A percentile compares a stretch with the other conserved stretches of the same genome.
Conservation (phyloP, 2,329 filamentous ascomycete species). For the Fonsecaea nubica region DNA sequence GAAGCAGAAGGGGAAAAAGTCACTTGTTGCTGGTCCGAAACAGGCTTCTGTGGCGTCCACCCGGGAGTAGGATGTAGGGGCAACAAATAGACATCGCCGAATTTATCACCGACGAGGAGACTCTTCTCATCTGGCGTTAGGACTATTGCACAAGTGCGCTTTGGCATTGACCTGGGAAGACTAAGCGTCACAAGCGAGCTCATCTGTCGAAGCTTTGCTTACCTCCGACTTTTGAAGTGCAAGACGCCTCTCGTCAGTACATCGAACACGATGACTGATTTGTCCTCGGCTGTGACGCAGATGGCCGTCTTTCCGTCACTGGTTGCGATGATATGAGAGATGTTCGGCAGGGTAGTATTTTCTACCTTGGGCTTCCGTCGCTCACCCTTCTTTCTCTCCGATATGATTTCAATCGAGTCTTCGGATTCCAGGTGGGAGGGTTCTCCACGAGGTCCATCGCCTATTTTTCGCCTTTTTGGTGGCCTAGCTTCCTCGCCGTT, state of each 20-base stretch:
- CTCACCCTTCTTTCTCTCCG: conserved; percentile 40
- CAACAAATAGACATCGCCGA: conserved; percentile 91
- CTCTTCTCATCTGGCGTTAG: conserved; percentile 72
- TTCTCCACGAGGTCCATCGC: conserved; percentile 32
- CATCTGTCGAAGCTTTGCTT: conserved; percentile 39
- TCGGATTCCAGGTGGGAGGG: conserved; percentile 35
- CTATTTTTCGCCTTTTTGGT: conserved; percentile 52
- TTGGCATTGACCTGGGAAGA: conserved; percentile 75
- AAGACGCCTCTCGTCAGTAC: conserved; percentile 65
- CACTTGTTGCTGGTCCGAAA: conserved; percentile 41
- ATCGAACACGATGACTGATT: conserved; percentile 82
- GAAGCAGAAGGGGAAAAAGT: conserved; percentile 61
- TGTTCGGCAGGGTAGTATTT: conserved; percentile 54
- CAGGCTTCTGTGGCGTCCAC: conserved; percentile 48
- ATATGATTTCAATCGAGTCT: conserved; percentile 40
- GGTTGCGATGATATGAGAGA: conserved; percentile 72
- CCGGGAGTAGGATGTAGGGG: conserved; percentile 65
- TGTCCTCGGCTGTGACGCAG: conserved; percentile 87
- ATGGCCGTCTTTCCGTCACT: conserved; percentile 71
- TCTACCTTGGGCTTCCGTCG: conserved; percentile 35
- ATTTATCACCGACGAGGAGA: conserved; percentile 89
- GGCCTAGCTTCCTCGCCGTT: conserved; percentile 47
- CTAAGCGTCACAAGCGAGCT: conserved; percentile 40
- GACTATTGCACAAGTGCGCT: conserved; percentile 79
- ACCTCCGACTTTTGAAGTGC: conserved; percentile 75